phyloP scores from a whole-genome alignment of 345 rosid species.

The Sonneratia alba region DNA sequence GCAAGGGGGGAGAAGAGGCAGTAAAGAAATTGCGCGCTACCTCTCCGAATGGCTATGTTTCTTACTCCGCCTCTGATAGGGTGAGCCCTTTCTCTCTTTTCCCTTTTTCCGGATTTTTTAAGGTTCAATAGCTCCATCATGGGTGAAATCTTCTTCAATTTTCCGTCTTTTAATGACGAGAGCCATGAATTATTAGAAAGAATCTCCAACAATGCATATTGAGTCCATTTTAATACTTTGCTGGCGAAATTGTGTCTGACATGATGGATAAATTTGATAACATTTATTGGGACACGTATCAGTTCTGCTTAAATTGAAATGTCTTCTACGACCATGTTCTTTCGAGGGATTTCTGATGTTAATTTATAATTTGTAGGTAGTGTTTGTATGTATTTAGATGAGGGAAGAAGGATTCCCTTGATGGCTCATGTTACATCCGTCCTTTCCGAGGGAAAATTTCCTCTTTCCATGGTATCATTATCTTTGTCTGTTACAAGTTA shows the following conservation, averaged over 20 bases:
- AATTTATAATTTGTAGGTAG: background rate
- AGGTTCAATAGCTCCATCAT: background rate
- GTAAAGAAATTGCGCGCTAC: slow-evolving; percentile 13
- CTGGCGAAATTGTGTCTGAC: background rate
- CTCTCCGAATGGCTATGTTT: slow-evolving; percentile 35
- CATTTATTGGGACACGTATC: background rate
- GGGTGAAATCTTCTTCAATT: background rate
- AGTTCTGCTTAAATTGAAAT: background rate
- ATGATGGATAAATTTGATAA: background rate
- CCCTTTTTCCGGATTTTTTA: background rate
- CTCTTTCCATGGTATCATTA: background rate
- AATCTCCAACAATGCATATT: background rate
- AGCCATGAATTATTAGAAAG: background rate
- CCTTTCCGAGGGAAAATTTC: background rate
- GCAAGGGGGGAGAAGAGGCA: slow-evolving; percentile 7
- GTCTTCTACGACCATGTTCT: background rate
- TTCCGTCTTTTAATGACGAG: background rate
- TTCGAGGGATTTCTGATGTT: background rate
- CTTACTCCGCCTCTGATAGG: slow-evolving; percentile 32
- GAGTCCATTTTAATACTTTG: background rate
- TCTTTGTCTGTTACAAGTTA: background rate
- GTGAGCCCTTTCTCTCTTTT: slow-evolving; percentile 16
- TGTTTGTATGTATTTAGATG: background rate
- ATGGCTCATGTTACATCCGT: background rate
- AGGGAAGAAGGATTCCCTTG: background rate